phyloP scores from a whole-genome alignment of 148 eudicot genomes.

The Vaccinium corymbosum region DNA sequence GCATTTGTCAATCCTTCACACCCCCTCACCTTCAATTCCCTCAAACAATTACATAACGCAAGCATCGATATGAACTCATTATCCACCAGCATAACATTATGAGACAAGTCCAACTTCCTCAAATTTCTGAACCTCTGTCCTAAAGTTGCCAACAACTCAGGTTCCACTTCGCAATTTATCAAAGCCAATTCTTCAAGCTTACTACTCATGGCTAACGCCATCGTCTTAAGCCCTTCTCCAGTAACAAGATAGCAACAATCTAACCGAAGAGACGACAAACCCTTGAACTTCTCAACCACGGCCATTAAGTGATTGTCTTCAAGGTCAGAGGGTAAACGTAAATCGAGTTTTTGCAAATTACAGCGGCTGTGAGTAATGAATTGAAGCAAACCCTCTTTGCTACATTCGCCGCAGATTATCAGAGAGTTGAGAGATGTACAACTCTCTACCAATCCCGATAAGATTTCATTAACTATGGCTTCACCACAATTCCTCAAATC shows the following conservation, averaged over 20 bases:
- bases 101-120: slow-evolving; percentile 47
- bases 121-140: slow-evolving; percentile 45
- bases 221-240: slow-evolving; percentile 41
- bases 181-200: slow-evolving; percentile 44
- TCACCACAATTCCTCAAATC: slow-evolving; percentile 49
- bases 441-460: slow-evolving; percentile 36
- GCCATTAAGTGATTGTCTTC: slow-evolving; percentile 38
- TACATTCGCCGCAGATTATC: slow-evolving; percentile 58
- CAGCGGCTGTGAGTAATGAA: slow-evolving; percentile 37
- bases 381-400: slow-evolving; percentile 45
- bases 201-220: slow-evolving; percentile 24
- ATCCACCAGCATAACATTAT: slow-evolving; percentile 43
- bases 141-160: slow-evolving; percentile 38
- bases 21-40: slow-evolving; percentile 44
- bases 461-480: slow-evolving; percentile 31
- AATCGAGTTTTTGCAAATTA: slow-evolving; percentile 39
- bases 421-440: slow-evolving; percentile 29
- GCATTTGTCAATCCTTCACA: slow-evolving; percentile 34
- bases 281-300: slow-evolving; percentile 31
- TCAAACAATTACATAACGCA: slow-evolving; percentile 31
- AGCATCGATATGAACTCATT: slow-evolving; percentile 52
- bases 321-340: slow-evolving; percentile 53
- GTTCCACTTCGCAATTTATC: slow-evolving; percentile 48
- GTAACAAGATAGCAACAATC: slow-evolving; percentile 48
- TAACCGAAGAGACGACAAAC: slow-evolving; percentile 30